phyloP scores from a whole-genome alignment of 208 protist genomes.

The Trypanosoma boissoni region DNA sequence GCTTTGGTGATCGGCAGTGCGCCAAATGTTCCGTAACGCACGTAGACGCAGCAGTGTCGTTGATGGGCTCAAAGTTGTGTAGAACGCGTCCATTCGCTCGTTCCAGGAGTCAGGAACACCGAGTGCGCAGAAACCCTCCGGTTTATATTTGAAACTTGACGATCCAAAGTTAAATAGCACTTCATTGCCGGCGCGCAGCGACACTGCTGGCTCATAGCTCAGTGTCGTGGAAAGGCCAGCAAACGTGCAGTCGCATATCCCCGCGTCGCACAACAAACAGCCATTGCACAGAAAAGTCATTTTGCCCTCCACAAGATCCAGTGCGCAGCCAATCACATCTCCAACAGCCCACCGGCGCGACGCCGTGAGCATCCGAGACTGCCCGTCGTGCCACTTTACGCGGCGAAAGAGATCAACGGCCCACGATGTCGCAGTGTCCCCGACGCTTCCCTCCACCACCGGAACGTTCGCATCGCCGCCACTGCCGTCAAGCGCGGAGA shows the following conservation, averaged over 20 bases:
- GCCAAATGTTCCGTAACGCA: conserved; percentile 55
- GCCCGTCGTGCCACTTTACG: conserved; percentile 84
- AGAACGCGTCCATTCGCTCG: conserved; percentile 89
- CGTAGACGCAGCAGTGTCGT: conserved; percentile 49
- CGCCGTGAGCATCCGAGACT: conserved; percentile 44
- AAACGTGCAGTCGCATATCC: conserved; percentile 22
- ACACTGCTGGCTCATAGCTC: conserved; percentile 76
- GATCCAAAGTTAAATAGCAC: conserved; percentile 91
- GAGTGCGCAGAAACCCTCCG: conserved; percentile 83
- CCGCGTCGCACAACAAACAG: conserved; percentile 40
- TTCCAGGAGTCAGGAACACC: conserved; percentile 90
- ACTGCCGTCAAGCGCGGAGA: no score
- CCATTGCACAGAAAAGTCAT: conserved; percentile 88
- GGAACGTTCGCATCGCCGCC: no score
- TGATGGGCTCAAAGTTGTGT: conserved; percentile 53
- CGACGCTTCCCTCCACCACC: conserved; percentile 65
- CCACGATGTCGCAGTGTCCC: conserved; percentile 83
- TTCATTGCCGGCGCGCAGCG: conserved; percentile 77
- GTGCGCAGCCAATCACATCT: conserved; percentile 87
- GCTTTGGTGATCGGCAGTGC: conserved; percentile 8
- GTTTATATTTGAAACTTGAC: conserved; percentile 80
- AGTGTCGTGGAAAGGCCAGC: conserved; percentile 8
- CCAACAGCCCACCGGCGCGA: conserved; percentile 74
- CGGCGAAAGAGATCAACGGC: conserved; percentile 85
- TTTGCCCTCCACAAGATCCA: conserved; percentile 69